Evolutionary conservation across 306 rosid species (phyloP), one percentile per base, ranked within the genome.

Genomic region (Cotoneaster glaucophyllus): DNA sequence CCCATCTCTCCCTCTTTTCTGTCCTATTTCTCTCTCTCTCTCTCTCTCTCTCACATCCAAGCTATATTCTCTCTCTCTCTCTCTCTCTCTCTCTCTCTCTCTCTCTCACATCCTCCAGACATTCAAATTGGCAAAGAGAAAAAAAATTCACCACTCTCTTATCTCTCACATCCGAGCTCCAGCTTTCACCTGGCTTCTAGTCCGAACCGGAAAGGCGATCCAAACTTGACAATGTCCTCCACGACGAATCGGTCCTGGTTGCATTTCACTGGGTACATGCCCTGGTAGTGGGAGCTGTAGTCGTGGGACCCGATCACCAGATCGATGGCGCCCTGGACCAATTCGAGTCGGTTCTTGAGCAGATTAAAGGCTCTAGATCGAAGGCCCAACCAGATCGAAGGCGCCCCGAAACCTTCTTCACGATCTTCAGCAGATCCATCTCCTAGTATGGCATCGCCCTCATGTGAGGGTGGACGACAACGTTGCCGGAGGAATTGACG

Each of bases 181-280:
- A 97, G 97, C 54, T 94, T 94, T 3, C 97, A 94, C 6, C 98
- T 97, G 2, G 98, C 93, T 82, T 94, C 98, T 7, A 91, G 57
- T 4, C 98, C 98, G 69, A 94, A 94, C 76, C 93, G 88, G 76
- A 85, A 94, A 0, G 85, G 41, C 0, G 91, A 90, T 18, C 97
- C 97, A 67, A 87, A 88, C 66, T 71, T 80, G 8, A 94, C 96
- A 12, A 94, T 91, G 69, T 94, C 98, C 79, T 94, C 97, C 17
- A 91, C 94, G 26, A 94, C 85, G 71, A 90, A 94, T 69, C 93
- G 84, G 83, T 94, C 95, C 86, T 92, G 98, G 73, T 95, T 95
- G 76, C 96, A 90, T 57, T 92, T 94, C 37, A 90, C 98, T 0
- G 97, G 98, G 70, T 81, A 94, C 65, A 94, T 96, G 0, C 98